A percentile compares a stretch with the other conserved stretches of the same genome.
These are phyloP conservation scores for Cercospora sesami DNA, from an alignment of 2,329 filamentous ascomycete species.

Conservation along the genomic window DNA sequence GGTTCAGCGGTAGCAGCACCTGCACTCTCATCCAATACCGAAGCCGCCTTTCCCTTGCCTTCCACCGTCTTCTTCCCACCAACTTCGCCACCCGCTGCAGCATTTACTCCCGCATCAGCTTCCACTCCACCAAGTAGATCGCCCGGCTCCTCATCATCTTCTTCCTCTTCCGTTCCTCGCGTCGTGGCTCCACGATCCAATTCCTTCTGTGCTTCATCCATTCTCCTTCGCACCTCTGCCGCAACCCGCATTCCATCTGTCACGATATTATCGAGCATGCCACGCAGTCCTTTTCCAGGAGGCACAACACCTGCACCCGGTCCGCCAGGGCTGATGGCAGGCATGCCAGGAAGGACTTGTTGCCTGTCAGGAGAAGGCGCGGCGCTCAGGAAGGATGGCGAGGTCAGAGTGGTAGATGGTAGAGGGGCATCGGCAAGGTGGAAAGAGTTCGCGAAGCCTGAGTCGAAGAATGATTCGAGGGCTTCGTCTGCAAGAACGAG, in stretches of 20 bases:
- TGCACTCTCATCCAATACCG: conserved; percentile 25
- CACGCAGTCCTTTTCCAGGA: conserved; percentile 74
- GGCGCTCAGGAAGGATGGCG: conserved; percentile 75
- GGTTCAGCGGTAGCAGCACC: conserved; percentile 6
- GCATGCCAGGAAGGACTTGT: conserved; percentile 16
- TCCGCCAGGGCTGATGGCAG: conserved; percentile 36
- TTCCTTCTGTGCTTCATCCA: conserved; percentile 94
- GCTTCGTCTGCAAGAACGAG: conserved; percentile 94
- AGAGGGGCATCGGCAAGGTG: conserved; percentile 70
- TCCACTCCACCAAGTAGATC: conserved; percentile 55
- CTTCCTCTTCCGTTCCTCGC: conserved; percentile 54
- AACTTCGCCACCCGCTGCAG: conserved; percentile 7
- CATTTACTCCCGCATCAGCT: conserved; percentile 43
- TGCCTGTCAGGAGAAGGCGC: conserved; percentile 28
- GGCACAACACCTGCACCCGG: conserved; percentile 57
- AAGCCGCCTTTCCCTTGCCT: conserved; percentile 30
- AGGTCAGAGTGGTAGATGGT: conserved; percentile 50
- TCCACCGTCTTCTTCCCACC: conserved; percentile 21
- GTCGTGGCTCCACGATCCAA: conserved; percentile 78
- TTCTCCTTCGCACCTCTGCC: conserved; percentile 82
- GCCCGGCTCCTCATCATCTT: conserved; percentile 65
- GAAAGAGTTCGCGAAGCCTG: conserved; percentile 90
- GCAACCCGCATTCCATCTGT: conserved; percentile 96
- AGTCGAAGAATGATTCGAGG: conserved; percentile 95
- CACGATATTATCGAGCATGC: conserved; percentile 95